Percentiles rank a stretch among this genome's conserved stretches.
These are phyloP conservation scores for Novymonas esmeraldas DNA, from an alignment of 208 protist species.

Conservation along the genomic window DNA sequence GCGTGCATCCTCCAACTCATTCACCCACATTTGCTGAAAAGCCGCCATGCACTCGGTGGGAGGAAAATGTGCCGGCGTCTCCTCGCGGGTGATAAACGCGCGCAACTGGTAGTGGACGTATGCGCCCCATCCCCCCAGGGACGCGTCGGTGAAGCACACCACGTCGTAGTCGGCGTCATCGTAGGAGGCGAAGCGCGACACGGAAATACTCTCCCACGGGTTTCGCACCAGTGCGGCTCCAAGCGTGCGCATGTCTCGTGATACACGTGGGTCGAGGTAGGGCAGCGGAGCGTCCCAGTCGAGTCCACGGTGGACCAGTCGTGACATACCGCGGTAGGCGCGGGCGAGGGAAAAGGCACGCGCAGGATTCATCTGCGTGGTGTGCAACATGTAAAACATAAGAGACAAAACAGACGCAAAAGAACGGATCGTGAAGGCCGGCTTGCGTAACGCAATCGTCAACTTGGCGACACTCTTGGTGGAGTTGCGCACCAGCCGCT, in stretches of 20 bases:
- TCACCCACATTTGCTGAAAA: no score
- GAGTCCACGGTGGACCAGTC: not conserved
- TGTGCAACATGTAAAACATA: conserved; percentile 14
- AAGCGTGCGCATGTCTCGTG: not conserved
- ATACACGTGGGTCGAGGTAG: conserved; percentile 5
- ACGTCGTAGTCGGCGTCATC: conserved; percentile 4
- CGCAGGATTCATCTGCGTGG: conserved; percentile 12
- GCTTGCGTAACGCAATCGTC: not conserved
- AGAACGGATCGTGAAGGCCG: conserved; percentile 3
- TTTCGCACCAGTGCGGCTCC: not conserved
- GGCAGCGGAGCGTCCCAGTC: conserved; percentile 5
- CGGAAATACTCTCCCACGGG: not conserved
- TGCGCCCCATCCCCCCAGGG: not conserved
- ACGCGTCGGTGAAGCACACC: conserved; percentile 8
- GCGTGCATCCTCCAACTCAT: no score
- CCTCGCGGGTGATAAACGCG: no score
- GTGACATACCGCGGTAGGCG: conserved; percentile 4
- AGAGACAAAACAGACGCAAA: conserved; percentile 7
- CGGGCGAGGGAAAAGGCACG: not conserved
- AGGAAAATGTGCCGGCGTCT: no score
- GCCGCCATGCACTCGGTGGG: no score
- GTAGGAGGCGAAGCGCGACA: not conserved
- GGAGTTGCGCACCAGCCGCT: conserved; percentile 21
- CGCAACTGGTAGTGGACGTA: no score
- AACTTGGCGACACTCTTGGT: conserved; percentile 20